These are phyloP conservation scores for Metroxylon sagu DNA, from an alignment of 176 grass and related monocot species.

Conservation along the genomic window DNA sequence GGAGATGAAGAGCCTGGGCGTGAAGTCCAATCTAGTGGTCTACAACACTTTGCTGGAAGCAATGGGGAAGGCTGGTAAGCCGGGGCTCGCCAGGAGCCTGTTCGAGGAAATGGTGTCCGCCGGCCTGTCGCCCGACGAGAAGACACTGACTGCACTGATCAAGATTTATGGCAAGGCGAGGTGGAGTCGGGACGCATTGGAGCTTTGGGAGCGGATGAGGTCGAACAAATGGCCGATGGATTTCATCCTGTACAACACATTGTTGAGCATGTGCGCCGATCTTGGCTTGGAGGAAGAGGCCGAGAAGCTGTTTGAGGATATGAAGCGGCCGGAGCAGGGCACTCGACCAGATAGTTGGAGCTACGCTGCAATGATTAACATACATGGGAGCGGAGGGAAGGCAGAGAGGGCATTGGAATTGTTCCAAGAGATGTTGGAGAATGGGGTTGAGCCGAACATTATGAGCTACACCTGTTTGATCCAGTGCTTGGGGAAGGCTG, in stretches of 20 bases:
- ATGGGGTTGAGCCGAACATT: conserved; percentile 49
- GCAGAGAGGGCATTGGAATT: conserved; percentile 42
- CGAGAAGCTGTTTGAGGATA: conserved; percentile 73
- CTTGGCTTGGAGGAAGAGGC: conserved; percentile 59
- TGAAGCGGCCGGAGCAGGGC: conserved; percentile 32
- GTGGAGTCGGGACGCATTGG: conserved; percentile 64
- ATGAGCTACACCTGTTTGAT: conserved; percentile 93
- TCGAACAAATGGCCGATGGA: conserved; percentile 54
- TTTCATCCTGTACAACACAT: conserved; percentile 81
- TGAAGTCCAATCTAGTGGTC: conserved; percentile 76
- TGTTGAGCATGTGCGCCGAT: conserved; percentile 89
- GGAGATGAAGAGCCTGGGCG: conserved; percentile 55
- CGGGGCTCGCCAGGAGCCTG: conserved; percentile 58
- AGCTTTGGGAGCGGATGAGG: conserved; percentile 63
- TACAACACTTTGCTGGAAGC: conserved; percentile 89
- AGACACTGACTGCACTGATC: conserved; percentile 73
- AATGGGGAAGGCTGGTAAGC: conserved; percentile 52
- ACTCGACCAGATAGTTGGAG: conserved; percentile 69
- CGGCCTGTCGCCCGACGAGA: conserved; percentile 63
- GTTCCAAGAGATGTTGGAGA: conserved; percentile 61
- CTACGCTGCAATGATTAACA: conserved; percentile 88
- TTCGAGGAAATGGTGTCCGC: conserved; percentile 67
- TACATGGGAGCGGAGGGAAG: conserved; percentile 63
- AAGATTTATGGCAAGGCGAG: conserved; percentile 82
- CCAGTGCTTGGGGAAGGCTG: conserved; percentile 64